Conservation (phyloP, 2,329 filamentous ascomycete species). For the Taxawa tesnikishii region DNA sequence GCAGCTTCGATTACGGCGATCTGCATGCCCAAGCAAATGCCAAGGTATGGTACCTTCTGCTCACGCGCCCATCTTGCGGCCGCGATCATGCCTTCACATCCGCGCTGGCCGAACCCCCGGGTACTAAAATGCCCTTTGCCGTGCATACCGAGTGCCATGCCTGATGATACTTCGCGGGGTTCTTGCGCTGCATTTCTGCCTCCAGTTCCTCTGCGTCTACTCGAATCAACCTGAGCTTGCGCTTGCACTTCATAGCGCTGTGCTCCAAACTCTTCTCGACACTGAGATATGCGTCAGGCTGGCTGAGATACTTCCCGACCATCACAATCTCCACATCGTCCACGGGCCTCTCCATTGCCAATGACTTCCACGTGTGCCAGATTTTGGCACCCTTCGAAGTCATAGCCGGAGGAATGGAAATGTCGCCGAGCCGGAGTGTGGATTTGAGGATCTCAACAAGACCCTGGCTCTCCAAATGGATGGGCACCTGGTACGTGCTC, state of each 20-base stretch:
- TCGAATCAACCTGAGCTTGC: conserved; percentile 69
- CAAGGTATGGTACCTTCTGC: conserved; percentile 69
- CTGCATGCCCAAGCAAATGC: conserved; percentile 88
- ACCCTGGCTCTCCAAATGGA: conserved; percentile 77
- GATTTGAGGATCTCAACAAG: conserved; percentile 55
- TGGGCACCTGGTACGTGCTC: conserved; percentile 86
- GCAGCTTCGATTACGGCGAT: conserved; percentile 84
- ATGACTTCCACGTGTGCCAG: conserved; percentile 67
- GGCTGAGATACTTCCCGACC: conserved; percentile 81
- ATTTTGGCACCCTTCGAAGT: conserved; percentile 52
- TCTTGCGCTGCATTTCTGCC: conserved; percentile 43
- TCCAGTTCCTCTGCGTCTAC: conserved; percentile 82
- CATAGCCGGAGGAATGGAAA: conserved; percentile 37
- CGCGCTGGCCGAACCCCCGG: conserved; percentile 74
- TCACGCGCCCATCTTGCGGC: conserved; percentile 80
- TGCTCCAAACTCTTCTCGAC: conserved; percentile 85
- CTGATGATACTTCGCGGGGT: conserved; percentile 67
- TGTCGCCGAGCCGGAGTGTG: conserved; percentile 49
- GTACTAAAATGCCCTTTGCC: conserved; percentile 56
- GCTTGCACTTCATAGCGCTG: conserved; percentile 71
- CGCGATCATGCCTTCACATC: conserved; percentile 80
- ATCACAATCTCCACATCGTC: conserved; percentile 70
- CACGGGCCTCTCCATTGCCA: conserved; percentile 53
- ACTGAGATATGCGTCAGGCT: conserved; percentile 76
- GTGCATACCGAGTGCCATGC: conserved; percentile 11